Conservation (phyloP, 352 stramenopile genomes). For the Globisporangium echinulatum region DNA sequence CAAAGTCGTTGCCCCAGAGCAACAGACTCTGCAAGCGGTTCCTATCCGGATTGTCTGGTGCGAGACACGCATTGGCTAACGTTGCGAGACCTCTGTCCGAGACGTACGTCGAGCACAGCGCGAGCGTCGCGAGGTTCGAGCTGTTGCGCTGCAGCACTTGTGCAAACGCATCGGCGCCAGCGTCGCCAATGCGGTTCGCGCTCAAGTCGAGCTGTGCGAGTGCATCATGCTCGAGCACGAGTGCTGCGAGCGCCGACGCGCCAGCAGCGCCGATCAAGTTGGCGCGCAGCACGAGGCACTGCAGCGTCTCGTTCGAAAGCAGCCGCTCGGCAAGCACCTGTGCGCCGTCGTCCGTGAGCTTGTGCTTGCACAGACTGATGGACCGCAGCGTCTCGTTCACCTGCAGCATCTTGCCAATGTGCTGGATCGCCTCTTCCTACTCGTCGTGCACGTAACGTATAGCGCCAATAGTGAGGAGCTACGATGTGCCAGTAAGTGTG, state of each 20-base stretch:
- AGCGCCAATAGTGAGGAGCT: not conserved
- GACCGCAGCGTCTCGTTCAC: slow-evolving; percentile 49
- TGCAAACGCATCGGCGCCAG: slow-evolving; percentile 43
- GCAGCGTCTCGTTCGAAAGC: slow-evolving; percentile 56
- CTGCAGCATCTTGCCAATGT: slow-evolving; percentile 71
- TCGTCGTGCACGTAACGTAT: not conserved
- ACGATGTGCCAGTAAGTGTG: no score
- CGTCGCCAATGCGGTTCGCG: slow-evolving; percentile 61
- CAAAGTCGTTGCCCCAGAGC: slow-evolving; percentile 73
- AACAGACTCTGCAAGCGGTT: slow-evolving; percentile 35
- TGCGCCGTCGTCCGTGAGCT: slow-evolving; percentile 59
- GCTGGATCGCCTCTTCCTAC: slow-evolving; percentile 57
- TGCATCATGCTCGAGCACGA: slow-evolving; percentile 39
- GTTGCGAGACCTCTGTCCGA: slow-evolving; percentile 40
- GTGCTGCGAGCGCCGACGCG: slow-evolving; percentile 42
- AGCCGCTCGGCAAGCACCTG: slow-evolving; percentile 67
- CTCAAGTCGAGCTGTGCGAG: slow-evolving; percentile 55
- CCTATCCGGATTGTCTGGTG: slow-evolving; percentile 18
- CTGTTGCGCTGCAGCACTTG: slow-evolving; percentile 40
- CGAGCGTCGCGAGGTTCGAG: slow-evolving; percentile 29
- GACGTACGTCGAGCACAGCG: slow-evolving; percentile 54
- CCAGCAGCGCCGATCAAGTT: slow-evolving; percentile 65
- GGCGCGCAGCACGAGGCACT: slow-evolving; percentile 46
- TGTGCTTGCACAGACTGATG: slow-evolving; percentile 65
- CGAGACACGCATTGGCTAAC: slow-evolving; percentile 34